Evolutionary conservation across 1,139 yeast species (phyloP), one percentile per base, ranked within the genome.

Genomic region (Candida sp.): DNA sequence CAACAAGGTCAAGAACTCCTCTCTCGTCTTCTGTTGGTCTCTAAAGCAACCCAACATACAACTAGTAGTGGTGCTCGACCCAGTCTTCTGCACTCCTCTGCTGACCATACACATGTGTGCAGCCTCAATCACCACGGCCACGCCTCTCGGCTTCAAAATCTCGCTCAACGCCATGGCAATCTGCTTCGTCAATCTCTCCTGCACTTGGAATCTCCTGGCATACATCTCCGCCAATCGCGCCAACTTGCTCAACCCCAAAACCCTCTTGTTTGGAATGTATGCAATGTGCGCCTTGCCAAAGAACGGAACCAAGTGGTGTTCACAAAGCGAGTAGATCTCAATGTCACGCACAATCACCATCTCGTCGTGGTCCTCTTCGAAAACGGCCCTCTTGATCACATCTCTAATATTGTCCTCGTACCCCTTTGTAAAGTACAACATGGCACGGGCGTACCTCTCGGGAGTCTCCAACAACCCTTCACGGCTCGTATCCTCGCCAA

Each of bases 21-120:
- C 99, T 63, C 99, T 84, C 4, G 99, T 94, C 75, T 90, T 91
- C 69, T 92, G 98, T 47, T 91, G 90, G 52, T 87, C 89, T 65
- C 98, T 82, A 77, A 94, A 93, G 60, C 96, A 88, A 11, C 99
- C 99, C 63, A 94, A 80, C 98, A 94, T 92, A 67, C 98, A 93
- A 65, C 97, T 90, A 30, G 99, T 96, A 43, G 94, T 86, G 3
- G 99, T 94, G 28, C 90, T 83, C 23, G 97, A 88, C 1, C 98
- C 98, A 0, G 97, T 85, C 71, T 94, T 96, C 68, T 94, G 98
- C 26, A 94, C 92, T 47, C 99, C 99, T 66, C 99, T 84, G 69
- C 96, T 91, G 32, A 93, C 98, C 99, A 94, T 94, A 70, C 99
- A 94, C 99, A 96, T 94, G 67, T 94, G 99, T 7, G 96, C 85